Conservation (phyloP, 805 yeast species). For the Candida endomychidarum region DNA sequence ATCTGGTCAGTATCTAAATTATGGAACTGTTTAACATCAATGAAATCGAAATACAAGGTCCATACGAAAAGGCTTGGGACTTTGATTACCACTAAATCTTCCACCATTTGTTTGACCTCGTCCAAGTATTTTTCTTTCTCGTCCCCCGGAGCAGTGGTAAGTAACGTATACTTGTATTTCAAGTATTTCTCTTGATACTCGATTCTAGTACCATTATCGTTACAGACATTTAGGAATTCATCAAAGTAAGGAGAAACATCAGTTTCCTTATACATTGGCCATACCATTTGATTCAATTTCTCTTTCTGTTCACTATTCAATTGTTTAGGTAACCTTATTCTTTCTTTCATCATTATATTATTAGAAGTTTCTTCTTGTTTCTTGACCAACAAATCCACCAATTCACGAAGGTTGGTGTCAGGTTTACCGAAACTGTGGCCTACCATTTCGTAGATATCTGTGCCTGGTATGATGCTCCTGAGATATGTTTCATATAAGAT, state of each 20-base stretch:
- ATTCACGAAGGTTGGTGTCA: constrained; percentile 43
- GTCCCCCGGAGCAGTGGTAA: constrained; percentile 55
- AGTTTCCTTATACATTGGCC: constrained; percentile 52
- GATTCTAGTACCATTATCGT: constrained; percentile 62
- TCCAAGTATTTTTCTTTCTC: constrained; percentile 25
- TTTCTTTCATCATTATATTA: constrained; percentile 43
- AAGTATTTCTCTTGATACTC: constrained; percentile 60
- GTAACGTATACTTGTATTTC: constrained; percentile 52
- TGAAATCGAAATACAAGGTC: constrained; percentile 73
- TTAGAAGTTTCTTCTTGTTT: constrained; percentile 45
- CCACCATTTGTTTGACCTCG: constrained; percentile 55
- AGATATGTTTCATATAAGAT: constrained; percentile 49
- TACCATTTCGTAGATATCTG: constrained; percentile 51
- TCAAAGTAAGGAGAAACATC: constrained; percentile 55
- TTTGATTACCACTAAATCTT: constrained; percentile 71
- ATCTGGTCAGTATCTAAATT: constrained; percentile 47
- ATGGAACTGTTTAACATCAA: constrained; percentile 52
- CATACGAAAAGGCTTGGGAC: constrained; percentile 66
- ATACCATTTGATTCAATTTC: constrained; percentile 38
- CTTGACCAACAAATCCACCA: constrained; percentile 38
- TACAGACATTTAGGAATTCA: constrained; percentile 52
- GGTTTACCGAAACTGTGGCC: constrained; percentile 47
- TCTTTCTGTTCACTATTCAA: constrained; percentile 41
- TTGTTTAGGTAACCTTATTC: constrained; percentile 47
- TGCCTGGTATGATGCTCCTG: constrained; percentile 54